Percentiles rank a stretch among this genome's conserved stretches.
phyloP scores from a whole-genome alignment of 495 filamentous ascomycete genomes.

The Friedmanniomyces simplex region DNA sequence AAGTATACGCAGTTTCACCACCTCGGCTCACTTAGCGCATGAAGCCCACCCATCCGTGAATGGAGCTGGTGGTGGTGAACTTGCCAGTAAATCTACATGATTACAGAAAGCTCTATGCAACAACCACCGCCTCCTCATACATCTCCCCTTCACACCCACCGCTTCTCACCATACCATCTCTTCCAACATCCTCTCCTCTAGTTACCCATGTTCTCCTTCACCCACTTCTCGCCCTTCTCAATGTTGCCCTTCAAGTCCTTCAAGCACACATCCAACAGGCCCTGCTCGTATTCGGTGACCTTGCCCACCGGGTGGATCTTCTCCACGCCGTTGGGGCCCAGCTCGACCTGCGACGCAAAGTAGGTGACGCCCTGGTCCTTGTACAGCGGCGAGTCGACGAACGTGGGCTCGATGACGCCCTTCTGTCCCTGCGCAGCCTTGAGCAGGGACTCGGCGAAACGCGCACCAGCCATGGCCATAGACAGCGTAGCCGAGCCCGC shows the following conservation, averaged over 20 bases:
- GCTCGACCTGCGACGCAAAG: constrained; percentile 89
- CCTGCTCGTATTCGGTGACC: constrained; percentile 74
- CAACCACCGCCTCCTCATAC: background rate
- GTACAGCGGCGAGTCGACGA: constrained; percentile 92
- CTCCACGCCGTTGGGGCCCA: constrained; percentile 92
- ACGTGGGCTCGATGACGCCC: constrained; percentile 91
- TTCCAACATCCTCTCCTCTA: background rate
- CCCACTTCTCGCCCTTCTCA: constrained; percentile 62
- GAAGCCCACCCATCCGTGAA: background rate
- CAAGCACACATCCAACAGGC: constrained; percentile 74
- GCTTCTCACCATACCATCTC: background rate
- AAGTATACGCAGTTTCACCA: no score
- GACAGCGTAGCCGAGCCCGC: constrained; percentile 96
- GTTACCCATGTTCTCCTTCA: constrained; percentile 49
- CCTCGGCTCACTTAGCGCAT: no score
- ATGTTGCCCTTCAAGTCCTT: constrained; percentile 86
- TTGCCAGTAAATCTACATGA: constrained; percentile 5
- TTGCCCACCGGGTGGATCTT: constrained; percentile 78
- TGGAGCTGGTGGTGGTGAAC: background rate
- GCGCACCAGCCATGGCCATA: constrained; percentile 97
- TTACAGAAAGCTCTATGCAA: constrained; percentile 1
- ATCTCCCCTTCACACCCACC: background rate
- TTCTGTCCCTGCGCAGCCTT: constrained; percentile 88
- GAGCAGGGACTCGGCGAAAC: constrained; percentile 90
- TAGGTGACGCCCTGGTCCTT: constrained; percentile 94